Base-by-base conservation (phyloP, 2,329 filamentous ascomycete species). In the Exophiala lecanii-corni region DNA sequence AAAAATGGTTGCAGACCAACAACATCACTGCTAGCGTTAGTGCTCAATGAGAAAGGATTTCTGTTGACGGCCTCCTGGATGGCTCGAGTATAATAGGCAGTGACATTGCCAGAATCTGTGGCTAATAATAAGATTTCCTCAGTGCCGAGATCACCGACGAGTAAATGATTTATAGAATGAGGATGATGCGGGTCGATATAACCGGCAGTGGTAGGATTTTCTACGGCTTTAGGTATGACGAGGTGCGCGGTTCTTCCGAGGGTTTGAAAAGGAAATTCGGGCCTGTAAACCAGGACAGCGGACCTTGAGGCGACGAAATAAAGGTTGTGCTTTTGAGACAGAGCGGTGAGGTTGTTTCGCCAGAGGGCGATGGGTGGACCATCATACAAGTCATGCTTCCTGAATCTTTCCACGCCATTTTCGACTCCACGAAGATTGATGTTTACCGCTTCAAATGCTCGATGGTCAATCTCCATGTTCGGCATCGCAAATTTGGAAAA, bases 51-150 rank as follows among this genome's bases (percentile, higher is more conserved):
- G 26, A 43, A 51, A 13, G 50, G 45, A 17, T 49, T 38, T 34
- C 60, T 59, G 25, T 65, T 62, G 28, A 82, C 62, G 28, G 66
- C 69, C 9, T 69, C 65, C 20, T 60, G 64, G 5, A 76, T 68
- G 3, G 64, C 66, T 36, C 72, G 71, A 1, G 79, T 82, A 57
- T 84, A 80, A 61, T 85, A 89, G 5, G 76, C 83, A 35, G 79
- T 68, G 2, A 89, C 75, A 58, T 91, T 86, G 5, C 86, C 86
- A 49, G 88, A 84, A 54, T 91, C 86, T 45, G 78, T 86, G 25
- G 72, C 75, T 32, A 81, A 66, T 3, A 87, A 62, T 4, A 91
- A 54, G 20, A 89, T 75, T 61, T 92, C 86, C 38, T 84, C 69
- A 5, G 73, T 65, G 0, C 86, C 86, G 9, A 91, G 65, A 35